Evolutionary conservation across 2,329 filamentous ascomycete genomes (phyloP).

Genomic region (Ophiostoma novo-ulmi): DNA sequence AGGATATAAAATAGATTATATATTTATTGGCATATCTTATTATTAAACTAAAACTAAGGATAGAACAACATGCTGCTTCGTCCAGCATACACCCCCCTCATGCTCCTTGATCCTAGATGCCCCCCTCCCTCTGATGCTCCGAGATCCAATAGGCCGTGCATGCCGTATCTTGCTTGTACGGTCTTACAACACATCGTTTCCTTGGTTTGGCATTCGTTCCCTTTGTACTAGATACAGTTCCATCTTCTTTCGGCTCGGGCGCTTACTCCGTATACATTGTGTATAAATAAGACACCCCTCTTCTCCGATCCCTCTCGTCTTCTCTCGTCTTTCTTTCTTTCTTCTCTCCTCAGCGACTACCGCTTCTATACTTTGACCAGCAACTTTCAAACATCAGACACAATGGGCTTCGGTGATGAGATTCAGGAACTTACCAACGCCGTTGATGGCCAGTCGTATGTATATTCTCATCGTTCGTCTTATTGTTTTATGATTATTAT

Average conservation of each 20-base stretch:
- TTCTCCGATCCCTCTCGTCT: background rate
- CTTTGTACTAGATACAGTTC: background rate
- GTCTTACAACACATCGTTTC: background rate
- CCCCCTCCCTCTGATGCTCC: background rate
- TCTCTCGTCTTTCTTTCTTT: background rate
- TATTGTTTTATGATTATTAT: background rate
- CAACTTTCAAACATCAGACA: slow-evolving; percentile 18
- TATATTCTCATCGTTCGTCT: background rate
- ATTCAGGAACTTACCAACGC: slow-evolving; percentile 34
- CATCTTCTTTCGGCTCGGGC: background rate
- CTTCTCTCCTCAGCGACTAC: background rate
- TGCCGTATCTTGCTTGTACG: background rate
- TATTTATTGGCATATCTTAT: background rate
- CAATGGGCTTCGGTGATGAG: slow-evolving; percentile 30
- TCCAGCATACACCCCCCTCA: background rate
- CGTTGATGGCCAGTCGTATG: slow-evolving; percentile 33
- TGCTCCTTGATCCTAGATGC: background rate
- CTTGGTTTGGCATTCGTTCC: background rate
- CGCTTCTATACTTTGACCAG: background rate
- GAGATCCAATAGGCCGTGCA: slow-evolving; percentile 4
- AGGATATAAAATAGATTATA: too few relatives aligned
- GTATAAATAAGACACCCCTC: background rate
- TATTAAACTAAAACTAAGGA: background rate
- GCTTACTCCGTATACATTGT: background rate
- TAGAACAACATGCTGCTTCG: background rate